Base-by-base conservation (phyloP, 2,329 filamentous ascomycete genomes). In the Torrubiellomyces zombiae region DNA sequence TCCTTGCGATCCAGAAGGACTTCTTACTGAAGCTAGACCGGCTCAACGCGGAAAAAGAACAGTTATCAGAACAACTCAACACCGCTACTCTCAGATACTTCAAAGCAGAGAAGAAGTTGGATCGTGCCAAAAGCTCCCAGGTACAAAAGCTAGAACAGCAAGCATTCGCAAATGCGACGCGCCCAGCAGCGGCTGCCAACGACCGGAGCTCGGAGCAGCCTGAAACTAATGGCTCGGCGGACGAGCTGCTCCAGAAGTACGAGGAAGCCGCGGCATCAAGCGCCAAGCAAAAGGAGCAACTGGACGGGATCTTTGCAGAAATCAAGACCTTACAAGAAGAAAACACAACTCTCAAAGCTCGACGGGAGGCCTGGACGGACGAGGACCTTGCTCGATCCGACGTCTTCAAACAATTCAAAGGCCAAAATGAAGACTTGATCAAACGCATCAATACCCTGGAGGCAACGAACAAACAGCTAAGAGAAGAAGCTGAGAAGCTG, bases 341-440 rank as follows among this genome's bases (percentile, higher is more conserved):
- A 41, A 69, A 94, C 21, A 83, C 80, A 11, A 65, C 72, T 5
- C 55, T 86, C 17, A 83, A 63, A 39, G 53, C 58, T 10, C 63
- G 74, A 45, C 60, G 79, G 23, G 73, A 80, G 9, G 74, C 68
- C 28, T 58, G 85, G 21, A 77, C 79, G 0, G 89, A 98, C 40
- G 89, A 98, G 33, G 89, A 98, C 39, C 95, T 91, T 44, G 75
- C 83, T 20, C 74, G 82, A 29, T 93, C 83, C 4, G 83, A 94
- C 39, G 64, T 93, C 3, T 98, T 93, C 63, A 95, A 93, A 52
- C 72, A 79, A 33, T 67, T 94, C 43, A 91, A 85, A 52, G 67
- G 67, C 14, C 82, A 94, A 40, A 80, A 91, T 39, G 89, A 95
- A 42, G 86, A 95, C 38, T 68, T 92, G 7, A 82, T 94, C 38